Base-by-base conservation (phyloP, 1,139 yeast genomes). In the Magnusiomyces sp. region DNA sequence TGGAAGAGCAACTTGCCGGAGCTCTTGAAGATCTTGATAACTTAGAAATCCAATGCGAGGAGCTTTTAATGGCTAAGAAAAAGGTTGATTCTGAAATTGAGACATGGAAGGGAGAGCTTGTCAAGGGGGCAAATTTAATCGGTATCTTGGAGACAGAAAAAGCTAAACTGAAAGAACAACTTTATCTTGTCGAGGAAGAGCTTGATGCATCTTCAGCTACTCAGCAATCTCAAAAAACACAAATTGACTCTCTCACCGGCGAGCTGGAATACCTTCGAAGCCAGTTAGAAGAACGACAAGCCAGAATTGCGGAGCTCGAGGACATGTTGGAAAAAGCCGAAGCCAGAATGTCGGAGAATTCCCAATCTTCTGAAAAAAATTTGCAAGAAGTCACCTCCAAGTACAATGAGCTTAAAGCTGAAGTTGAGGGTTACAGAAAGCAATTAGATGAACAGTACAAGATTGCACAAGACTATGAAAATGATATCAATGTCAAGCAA, bases 381-480 rank as follows among this genome's bases (percentile, higher is more conserved):
- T 67, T 65, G 52, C 66, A 61, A 46, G 56, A 61, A 23, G 70
- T 76, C 5, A 68, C 67, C 55, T 61, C 71, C 50, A 71, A 74
- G 46, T 61, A 76, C 45, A 70, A 72, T 52, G 70, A 72, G 11
- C 66, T 81, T 39, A 67, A 75, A 10, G 64, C 62, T 6, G 85
- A 79, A 57, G 81, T 80, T 58, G 66, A 67, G 19, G 70, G 65
- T 17, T 65, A 81, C 23, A 61, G 71, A 51, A 54, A 60, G 43
- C 67, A 74, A 62, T 53, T 75, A 43, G 60, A 67, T 46, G 58
- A 64, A 2, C 58, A 71, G 13, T 71, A 71, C 48, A 62, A 62
- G 27, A 69, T 74, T 1, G 66, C 72, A 9, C 55, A 64, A 1
- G 70, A 68, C 42, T 65, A 69, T 47, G 71, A 62, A 44, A 63